Base-by-base conservation (phyloP, 1,284 basidiomycete genomes). In the Naganishia cerealis region DNA sequence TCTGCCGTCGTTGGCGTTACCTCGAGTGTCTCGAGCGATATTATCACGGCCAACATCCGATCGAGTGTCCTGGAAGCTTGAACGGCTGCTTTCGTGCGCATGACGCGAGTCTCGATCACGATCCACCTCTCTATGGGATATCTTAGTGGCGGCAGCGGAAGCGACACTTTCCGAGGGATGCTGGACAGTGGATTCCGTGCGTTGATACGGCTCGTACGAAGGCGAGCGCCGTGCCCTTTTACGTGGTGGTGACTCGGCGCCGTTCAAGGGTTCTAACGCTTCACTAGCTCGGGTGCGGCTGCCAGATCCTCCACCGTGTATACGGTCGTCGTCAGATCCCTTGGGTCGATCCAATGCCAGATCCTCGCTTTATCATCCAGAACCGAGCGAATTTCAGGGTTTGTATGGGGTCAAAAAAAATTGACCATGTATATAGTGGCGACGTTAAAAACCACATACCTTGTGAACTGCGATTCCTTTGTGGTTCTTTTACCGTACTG, bases 191-290 rank as follows among this genome's bases (percentile, higher is more conserved):
- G 48, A 7, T 42, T n/a, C 21, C 29, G 50, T 16, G 12, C 24
- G 29, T 15, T 54, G 50, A n/a, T 63, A 42, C 21, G 61, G 50
- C 18, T 63, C 61, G 61, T 63, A 63, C 21, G 61, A 63, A 26
- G 61, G 61, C 9, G 61, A 63, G 13, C 61, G 61, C 13, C 61
- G 61, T 63, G 36, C 13, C 40, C 50, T 54, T 24, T 54, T 63
- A 15, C 61, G 61, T 1, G 61, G 61, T 4, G 61, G 61, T 18
- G 46, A 50, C 13, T 8, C n/a, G 9, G n/a, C 21, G 13, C 46
- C 46, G 15, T 50, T 21, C 46, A 50, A 24, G 9, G n/a, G 29
- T 3, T 33, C 29, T 33, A 33, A 21, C 15, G 46, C 46, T n/a
- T 50, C 21, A 13, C 24, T 21, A 8, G 21, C n/a, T 24, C 21